Conservation (phyloP, 805 yeast species). For the Pichia cabralensis region DNA sequence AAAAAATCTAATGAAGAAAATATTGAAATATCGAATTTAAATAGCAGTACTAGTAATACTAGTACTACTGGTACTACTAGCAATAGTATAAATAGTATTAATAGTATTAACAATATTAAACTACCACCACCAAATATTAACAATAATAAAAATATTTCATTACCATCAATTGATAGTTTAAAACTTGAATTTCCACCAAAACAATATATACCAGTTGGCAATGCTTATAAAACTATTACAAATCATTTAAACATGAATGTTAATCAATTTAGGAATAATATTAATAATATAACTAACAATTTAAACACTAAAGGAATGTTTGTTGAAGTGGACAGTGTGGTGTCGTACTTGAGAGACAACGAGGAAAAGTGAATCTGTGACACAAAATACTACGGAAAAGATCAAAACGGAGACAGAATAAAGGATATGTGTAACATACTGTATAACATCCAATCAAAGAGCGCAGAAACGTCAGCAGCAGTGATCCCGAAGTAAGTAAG, state of each 20-base stretch:
- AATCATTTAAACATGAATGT: conserved; percentile 72
- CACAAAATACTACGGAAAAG: too few relatives aligned
- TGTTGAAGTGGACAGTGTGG: conserved; percentile 86
- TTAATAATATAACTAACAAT: conserved; percentile 63
- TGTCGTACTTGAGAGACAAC: conserved; percentile 71
- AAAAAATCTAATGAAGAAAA: conserved; percentile 3
- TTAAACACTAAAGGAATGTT: conserved; percentile 78
- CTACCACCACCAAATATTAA: neutral
- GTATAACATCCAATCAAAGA: too few relatives aligned
- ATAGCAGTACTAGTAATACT: too few relatives aligned
- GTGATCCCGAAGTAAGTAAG: too few relatives aligned
- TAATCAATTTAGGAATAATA: too few relatives aligned
- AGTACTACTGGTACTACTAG: too few relatives aligned
- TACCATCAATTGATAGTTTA: conserved; percentile 20
- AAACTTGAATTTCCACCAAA: conserved; percentile 28
- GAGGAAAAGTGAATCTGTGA: too few relatives aligned
- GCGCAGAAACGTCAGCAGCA: too few relatives aligned
- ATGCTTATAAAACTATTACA: conserved; percentile 79
- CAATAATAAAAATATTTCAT: neutral
- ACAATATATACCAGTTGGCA: conserved; percentile 75
- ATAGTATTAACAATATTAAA: neutral
- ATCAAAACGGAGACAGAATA: too few relatives aligned
- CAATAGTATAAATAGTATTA: too few relatives aligned
- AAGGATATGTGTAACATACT: too few relatives aligned
- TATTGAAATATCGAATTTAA: too few relatives aligned